Evolutionary conservation across 768 basidiomycete genomes (phyloP).

Genomic region (Leccinum subtestaceum): DNA sequence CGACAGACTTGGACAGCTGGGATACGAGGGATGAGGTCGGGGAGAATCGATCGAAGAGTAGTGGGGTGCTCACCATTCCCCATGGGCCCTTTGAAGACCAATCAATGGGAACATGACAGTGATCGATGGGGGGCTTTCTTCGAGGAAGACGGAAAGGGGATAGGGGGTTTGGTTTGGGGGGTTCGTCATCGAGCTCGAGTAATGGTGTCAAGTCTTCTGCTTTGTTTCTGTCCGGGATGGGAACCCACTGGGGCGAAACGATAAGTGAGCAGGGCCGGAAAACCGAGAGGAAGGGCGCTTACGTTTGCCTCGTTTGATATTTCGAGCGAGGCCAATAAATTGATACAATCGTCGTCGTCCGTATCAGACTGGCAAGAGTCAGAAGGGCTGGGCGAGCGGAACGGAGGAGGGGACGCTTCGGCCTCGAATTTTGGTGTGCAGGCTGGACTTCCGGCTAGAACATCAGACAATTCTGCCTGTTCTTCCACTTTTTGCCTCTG

Average conservation of each 20-base stretch:
- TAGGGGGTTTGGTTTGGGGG: not conserved
- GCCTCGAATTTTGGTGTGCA: conserved; percentile 5
- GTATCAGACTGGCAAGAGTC: not conserved
- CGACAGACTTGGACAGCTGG: conserved; percentile 15
- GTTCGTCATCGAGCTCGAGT: conserved; percentile 1
- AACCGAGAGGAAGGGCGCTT: not conserved
- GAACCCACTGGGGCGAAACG: conserved; percentile 23
- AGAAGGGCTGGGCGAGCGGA: conserved; percentile 1
- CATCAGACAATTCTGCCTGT: not conserved
- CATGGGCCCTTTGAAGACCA: conserved; percentile 16
- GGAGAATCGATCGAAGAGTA: not conserved
- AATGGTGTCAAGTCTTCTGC: conserved; percentile 31
- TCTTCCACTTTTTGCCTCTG: conserved; percentile 24
- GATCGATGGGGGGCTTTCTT: conserved; percentile 19
- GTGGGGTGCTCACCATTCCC: conserved; percentile 20
- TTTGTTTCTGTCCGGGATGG: conserved; percentile 26
- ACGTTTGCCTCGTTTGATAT: conserved; percentile 32
- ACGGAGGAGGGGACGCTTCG: conserved; percentile 1
- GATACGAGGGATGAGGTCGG: not conserved
- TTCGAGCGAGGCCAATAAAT: conserved; percentile 28
- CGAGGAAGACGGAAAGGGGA: conserved; percentile 14
- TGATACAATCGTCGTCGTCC: conserved; percentile 24
- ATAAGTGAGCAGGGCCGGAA: conserved; percentile 3
- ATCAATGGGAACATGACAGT: conserved; percentile 17
- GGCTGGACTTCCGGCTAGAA: not conserved